These are phyloP conservation scores for Schwanniomyces pseudopolymorphus DNA, from an alignment of 805 yeast genomes.

Conservation along the genomic window DNA sequence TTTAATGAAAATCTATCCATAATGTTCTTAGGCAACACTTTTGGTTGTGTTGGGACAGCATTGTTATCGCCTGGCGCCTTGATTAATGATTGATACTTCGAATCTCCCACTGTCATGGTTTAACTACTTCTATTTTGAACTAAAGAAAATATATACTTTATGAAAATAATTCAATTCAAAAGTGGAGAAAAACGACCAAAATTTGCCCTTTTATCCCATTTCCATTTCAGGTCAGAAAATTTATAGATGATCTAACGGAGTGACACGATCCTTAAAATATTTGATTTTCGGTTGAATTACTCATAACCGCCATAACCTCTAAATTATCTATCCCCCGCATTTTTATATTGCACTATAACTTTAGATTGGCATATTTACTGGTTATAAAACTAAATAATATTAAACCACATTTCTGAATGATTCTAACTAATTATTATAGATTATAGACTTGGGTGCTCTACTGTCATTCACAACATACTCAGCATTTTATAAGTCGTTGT, in stretches of 20 bases:
- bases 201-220: background rate
- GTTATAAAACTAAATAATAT: too few species aligned
- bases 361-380: too few species aligned
- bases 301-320: background rate
- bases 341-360: too few species aligned
- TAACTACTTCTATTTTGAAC: background rate
- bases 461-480: background rate
- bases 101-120: conserved; percentile 1
- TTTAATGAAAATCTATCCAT: conserved; percentile 72
- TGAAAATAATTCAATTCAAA: too few species aligned
- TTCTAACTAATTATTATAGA: background rate
- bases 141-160: too few species aligned
- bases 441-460: background rate
- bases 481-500: background rate
- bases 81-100: conserved; percentile 19
- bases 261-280: background rate
- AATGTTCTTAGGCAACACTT: conserved; percentile 50
- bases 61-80: conserved; percentile 19
- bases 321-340: background rate
- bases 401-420: too few species aligned
- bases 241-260: background rate
- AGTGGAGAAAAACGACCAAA: background rate
- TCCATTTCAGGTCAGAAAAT: background rate
- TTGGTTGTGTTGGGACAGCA: conserved; percentile 55
- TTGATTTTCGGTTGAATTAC: background rate